phyloP scores from a whole-genome alignment of 306 rosid genomes.

The Begonia masoniana region DNA sequence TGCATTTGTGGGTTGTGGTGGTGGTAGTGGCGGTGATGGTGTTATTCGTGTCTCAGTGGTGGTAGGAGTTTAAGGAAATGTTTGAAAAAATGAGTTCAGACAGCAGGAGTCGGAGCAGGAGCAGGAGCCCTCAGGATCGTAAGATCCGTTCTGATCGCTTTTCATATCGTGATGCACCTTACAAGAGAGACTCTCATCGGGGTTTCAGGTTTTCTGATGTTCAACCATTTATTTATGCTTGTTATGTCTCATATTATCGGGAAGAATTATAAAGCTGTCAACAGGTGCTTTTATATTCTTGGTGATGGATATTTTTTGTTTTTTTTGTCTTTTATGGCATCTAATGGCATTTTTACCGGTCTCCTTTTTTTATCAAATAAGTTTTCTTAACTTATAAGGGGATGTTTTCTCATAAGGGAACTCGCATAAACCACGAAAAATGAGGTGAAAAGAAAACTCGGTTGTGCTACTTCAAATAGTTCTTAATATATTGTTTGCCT shows the following conservation, averaged over 20 bases:
- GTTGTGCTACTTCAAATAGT: no score
- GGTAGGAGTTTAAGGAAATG: conserved; percentile 42
- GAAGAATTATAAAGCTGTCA: conserved; percentile 5
- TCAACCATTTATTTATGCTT: conserved; percentile 23
- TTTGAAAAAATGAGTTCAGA: conserved; percentile 73
- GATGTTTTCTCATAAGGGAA: no score
- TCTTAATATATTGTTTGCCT: no score
- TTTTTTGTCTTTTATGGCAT: not conserved
- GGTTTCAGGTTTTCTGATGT: conserved; percentile 81
- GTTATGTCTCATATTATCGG: conserved; percentile 11
- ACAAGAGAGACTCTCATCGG: conserved; percentile 94
- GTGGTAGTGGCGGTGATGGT: conserved; percentile 58
- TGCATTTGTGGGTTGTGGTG: conserved; percentile 47
- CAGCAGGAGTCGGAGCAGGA: conserved; percentile 88
- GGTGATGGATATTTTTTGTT: conserved; percentile 1
- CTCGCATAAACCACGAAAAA: no score
- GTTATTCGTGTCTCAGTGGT: conserved; percentile 44
- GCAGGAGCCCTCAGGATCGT: conserved; percentile 91
- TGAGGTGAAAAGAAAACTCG: no score
- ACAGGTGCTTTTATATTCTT: conserved; percentile 4
- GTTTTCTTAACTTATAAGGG: no score
- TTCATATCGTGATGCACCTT: conserved; percentile 91
- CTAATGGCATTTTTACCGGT: no score
- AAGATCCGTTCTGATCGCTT: conserved; percentile 91
- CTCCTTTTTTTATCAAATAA: no score